Evolutionary conservation across 805 yeast species (phyloP).

Genomic region (Clavispora asparagi): DNA sequence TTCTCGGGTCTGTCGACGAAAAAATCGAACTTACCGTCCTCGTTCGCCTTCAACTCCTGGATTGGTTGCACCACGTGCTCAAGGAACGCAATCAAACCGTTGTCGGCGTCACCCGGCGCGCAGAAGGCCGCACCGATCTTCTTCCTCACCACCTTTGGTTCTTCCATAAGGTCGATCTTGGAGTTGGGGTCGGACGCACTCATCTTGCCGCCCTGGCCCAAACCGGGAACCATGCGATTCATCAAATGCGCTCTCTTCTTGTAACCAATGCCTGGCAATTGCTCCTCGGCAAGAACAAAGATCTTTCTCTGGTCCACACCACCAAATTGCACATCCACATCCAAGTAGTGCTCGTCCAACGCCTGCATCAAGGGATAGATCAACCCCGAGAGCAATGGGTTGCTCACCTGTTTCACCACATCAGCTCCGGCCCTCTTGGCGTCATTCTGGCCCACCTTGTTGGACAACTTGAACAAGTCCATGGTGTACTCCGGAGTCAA

Average conservation of each 20-base stretch:
- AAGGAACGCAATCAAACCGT: constrained; percentile 83
- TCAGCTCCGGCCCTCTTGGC: constrained; percentile 99
- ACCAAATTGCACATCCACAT: constrained; percentile 92
- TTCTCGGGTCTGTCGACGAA: constrained; percentile 88
- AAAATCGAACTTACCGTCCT: constrained; percentile 54
- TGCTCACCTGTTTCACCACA: constrained; percentile 94
- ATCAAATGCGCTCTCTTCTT: constrained; percentile 96
- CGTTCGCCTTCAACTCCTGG: constrained; percentile 64
- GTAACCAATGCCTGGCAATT: constrained; percentile 81
- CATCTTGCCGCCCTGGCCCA: constrained; percentile 97
- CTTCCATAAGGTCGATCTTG: constrained; percentile 88
- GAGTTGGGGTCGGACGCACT: constrained; percentile 98
- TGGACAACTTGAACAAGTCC: constrained; percentile 84
- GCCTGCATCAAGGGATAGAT: constrained; percentile 99
- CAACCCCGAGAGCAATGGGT: constrained; percentile 88
- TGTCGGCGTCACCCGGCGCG: constrained; percentile 87
- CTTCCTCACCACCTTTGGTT: constrained; percentile 81
- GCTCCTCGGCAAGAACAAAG: constrained; percentile 94
- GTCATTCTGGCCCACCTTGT: constrained; percentile 85
- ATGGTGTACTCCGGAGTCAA: constrained; percentile 69
- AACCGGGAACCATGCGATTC: constrained; percentile 99
- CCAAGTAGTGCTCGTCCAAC: constrained; percentile 86
- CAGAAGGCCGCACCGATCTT: constrained; percentile 90
- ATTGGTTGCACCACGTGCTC: constrained; percentile 84
- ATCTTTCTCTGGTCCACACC: constrained; percentile 99